Evolutionary conservation across 805 yeast species (phyloP), one percentile per base, ranked within the genome.

Genomic region (Cyberlindnera maclurae): DNA sequence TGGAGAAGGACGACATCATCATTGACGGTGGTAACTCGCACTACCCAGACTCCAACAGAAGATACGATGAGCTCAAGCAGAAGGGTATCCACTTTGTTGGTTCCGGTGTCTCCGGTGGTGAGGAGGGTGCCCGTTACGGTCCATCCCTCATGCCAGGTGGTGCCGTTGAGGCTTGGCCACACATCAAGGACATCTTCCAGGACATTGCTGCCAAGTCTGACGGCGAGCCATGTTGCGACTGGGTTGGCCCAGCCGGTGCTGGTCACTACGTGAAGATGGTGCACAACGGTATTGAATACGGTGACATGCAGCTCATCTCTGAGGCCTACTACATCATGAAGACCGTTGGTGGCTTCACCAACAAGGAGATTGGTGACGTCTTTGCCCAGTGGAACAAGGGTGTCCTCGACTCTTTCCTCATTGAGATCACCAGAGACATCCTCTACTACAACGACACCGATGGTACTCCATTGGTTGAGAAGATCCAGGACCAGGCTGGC

Each of bases 111-210:
- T 90, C 97, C 55, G 98, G 98, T 70, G 98, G 98, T 75, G 98
- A 90, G 72, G 98, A 90, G 67, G 98, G 98, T 76, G 98, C 98
- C 58, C 86, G 98, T 71, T 77, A 84, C 68, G 98, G 98, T 60
- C 98, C 98, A 47, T 89, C 97, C 47, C 77, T 90, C 67, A 90
- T 90, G 98, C 98, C 98, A 57, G 98, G 98, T 80, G 98, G 98
- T 64, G 84, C 87, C 62, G 76, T 72, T 55, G 96, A 85, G 59
- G 98, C 98, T 50, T 90, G 98, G 98, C 97, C 97, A 54, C 94
- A 86, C 70, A 84, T 90, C 63, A 90, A 90, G 80, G 81, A 79
- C 47, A 93, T 90, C 60, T 88, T 90, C 87, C 98, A 90, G 72
- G 77, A 89, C 40, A 84, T 93, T 57, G 71, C 97, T 40, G 97